phyloP scores from a whole-genome alignment of 1,284 basidiomycete species.

The Fomitopsis schrenkii region DNA sequence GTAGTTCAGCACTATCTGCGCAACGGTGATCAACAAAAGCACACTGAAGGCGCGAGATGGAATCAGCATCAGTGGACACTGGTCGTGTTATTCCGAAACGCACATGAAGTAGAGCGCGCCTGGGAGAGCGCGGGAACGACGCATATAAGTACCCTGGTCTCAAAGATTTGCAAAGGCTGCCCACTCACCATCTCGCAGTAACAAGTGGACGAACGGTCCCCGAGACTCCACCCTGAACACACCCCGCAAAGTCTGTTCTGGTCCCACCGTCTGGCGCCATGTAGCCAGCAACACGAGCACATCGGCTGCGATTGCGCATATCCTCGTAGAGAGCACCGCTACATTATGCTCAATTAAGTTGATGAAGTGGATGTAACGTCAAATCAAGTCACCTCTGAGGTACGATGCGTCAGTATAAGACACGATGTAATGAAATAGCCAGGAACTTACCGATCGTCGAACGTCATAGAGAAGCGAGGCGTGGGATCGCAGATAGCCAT shows the following conservation, averaged over 20 bases:
- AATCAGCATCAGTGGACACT: background rate
- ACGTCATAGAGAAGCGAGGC: background rate
- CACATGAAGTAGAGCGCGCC: background rate
- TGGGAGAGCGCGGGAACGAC: background rate
- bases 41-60: background rate
- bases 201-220: background rate
- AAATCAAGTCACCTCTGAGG: background rate
- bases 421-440: background rate
- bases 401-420: background rate
- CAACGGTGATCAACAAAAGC: background rate
- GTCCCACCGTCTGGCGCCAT: background rate
- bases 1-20: background rate
- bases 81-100: background rate
- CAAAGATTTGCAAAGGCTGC: too few species aligned
- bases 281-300: background rate
- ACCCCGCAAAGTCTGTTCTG: background rate
- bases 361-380: background rate
- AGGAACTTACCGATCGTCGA: background rate
- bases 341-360: background rate
- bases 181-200: background rate
- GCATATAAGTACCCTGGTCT: background rate
- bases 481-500: background rate
- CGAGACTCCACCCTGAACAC: too few species aligned
- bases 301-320: background rate
- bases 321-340: background rate